Evolutionary conservation across 805 yeast species (phyloP), one percentile per base, ranked within the genome.

Genomic region (Zygosaccharomyces rouxii): DNA sequence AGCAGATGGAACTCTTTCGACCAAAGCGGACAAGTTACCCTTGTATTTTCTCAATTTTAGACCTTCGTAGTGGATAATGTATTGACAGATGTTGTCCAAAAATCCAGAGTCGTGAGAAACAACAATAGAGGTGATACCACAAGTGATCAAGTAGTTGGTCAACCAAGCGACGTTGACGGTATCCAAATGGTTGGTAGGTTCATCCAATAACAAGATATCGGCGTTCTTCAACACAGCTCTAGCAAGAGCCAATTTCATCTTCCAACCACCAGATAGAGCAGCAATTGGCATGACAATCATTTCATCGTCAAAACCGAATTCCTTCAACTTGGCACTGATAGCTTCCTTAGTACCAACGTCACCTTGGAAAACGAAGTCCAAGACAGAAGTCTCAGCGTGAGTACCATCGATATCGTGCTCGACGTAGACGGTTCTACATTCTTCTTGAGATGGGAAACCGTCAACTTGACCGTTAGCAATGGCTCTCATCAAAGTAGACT

Each of bases 131-230:
- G 99, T 92, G 71, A 94, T 88, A 74, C 97, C 96, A 84, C 98
- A 94, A 61, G 96, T 89, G 77, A 84, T 81, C 78, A 94, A 83
- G 95, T 94, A 94, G 95, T 94, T 86, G 76, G 88, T 96, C 78
- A 94, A 85, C 99, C 99, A 94, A 71, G 96, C 97, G 71, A 94
- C 99, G 79, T 94, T 94, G 68, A 90, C 97, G 68, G 97, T 90
- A 80, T 94, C 99, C 86, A 94, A 87, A 82, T 94, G 99, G 87
- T 92, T 92, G 71, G 99, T 92, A 79, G 99, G 99, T 83, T 92
- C 99, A 81, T 92, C 99, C 75, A 92, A 85, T 76, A 92, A 81
- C 75, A 92, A 81, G 71, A 92, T 94, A 76, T 88, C 96, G 70
- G 99, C 98, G 78, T 90, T 90, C 83, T 87, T 88, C 78, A 92